Evolutionary conservation across 2,329 filamentous ascomycete genomes (phyloP), one percentile per base, ranked within the genome.

Genomic region (Calonectria honghensis): DNA sequence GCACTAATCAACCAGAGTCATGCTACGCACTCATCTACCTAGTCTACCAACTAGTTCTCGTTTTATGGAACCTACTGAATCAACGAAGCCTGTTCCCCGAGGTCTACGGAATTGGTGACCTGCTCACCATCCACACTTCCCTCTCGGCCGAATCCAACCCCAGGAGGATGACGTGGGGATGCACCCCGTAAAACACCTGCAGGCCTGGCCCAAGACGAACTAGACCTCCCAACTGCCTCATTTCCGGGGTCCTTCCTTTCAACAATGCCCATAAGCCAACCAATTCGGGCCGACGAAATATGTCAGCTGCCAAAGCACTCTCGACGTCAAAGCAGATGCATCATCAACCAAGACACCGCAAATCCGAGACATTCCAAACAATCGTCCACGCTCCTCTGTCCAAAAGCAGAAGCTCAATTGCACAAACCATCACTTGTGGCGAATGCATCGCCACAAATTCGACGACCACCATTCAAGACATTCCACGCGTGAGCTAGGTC

Each of bases 281-380:
- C 76, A 0, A 75, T 81, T 2, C 64, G 79, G 31, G 73, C 76
- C 14, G 79, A 81, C 16, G 79, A 81, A 14, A 79, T 81, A 18
- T 78, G 80, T n/a, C 79, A 81, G 11, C 29, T 76, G 5, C 77
- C 78, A 0, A 74, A 0, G 74, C 3, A 70, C 74, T 14, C 50
- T 71, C 6, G 54, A 78, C 1, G 70, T 76, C 11, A 79, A 77
- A 13, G 74, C 72, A 0, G 73, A 76, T 20, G 75, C 77, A 11
- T 73, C 73, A 9, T 73, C 73, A 9, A 57, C 24, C 2, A 73
- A 64, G 9, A 65, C 24, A 35, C 18, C 57, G 1, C 4, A 48
- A 50, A 67, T 9, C 32, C n/a, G 1, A 73, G 52, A 59, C 71
- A 48, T 64, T 39, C 6, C 57, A 50, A 35, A 72, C 13, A 50